Evolutionary conservation across 2,329 filamentous ascomycete species (phyloP).

Genomic region (Trichoderma atrobrunneum): DNA sequence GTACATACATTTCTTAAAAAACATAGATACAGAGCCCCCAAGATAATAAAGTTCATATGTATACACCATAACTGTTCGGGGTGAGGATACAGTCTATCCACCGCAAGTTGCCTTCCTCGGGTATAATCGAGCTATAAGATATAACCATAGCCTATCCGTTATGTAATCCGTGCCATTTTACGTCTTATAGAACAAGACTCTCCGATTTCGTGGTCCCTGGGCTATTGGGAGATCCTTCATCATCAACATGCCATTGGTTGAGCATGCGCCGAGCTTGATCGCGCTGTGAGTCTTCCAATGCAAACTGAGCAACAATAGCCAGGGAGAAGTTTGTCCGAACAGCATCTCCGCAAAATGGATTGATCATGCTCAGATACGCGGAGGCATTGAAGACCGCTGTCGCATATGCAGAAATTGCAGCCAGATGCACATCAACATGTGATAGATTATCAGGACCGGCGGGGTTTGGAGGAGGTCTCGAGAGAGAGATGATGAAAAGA

Average conservation of each 20-base stretch:
- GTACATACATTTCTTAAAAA: not conserved
- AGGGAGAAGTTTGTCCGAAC: not conserved
- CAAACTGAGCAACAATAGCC: not conserved
- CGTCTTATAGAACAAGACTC: not conserved
- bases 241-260: not conserved
- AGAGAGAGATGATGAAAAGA: constrained; percentile 6
- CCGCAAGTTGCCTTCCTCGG: not conserved
- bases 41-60: not conserved
- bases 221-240: not conserved
- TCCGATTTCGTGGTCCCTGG: not conserved
- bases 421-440: not conserved
- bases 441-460: not conserved
- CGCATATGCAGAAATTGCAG: not conserved
- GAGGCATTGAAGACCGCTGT: not conserved
- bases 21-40: not conserved
- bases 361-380: not conserved
- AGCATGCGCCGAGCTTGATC: constrained; percentile 2
- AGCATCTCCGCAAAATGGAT: constrained; percentile 11
- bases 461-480: not conserved
- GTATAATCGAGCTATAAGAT: not conserved
- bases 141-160: not conserved
- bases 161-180: not conserved
- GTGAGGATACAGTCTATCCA: not conserved
- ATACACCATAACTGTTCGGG: not conserved
- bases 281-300: constrained; percentile 10